phyloP scores from a whole-genome alignment of 176 grass and related monocot species.

The Oryza australiensis region DNA sequence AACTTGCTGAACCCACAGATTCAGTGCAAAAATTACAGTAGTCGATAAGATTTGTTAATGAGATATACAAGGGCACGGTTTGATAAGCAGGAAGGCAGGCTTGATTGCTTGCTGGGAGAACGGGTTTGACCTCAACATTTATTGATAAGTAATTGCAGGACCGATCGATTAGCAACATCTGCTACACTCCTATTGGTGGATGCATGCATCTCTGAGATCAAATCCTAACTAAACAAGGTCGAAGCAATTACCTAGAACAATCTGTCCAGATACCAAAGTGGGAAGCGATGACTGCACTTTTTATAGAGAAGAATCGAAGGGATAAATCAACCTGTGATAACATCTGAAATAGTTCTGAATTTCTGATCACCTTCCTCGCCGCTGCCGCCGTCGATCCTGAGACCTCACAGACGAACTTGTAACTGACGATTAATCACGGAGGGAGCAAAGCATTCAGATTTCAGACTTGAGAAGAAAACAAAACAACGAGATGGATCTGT shows the following conservation, averaged over 20 bases:
- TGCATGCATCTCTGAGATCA: neutral
- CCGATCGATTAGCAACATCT: neutral
- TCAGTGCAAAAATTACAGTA: neutral
- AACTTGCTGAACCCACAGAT: neutral
- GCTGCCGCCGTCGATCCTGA: too few relatives aligned
- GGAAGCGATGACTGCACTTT: neutral
- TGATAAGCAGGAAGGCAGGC: neutral
- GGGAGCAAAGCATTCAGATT: too few relatives aligned
- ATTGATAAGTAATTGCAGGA: neutral
- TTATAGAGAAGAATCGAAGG: too few relatives aligned
- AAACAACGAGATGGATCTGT: too few relatives aligned
- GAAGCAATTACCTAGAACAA: neutral
- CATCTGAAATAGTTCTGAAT: too few relatives aligned
- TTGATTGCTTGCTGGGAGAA: neutral
- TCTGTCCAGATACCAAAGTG: neutral
- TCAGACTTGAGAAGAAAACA: too few relatives aligned
- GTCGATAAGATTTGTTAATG: neutral
- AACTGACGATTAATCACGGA: too few relatives aligned
- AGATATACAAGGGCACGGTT: neutral
- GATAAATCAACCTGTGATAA: too few relatives aligned
- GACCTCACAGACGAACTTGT: too few relatives aligned
- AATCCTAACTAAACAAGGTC: neutral
- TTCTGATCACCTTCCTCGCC: too few relatives aligned
- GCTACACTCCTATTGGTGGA: neutral
- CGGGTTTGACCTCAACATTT: neutral